These are phyloP conservation scores for Lineolata rhizophorae DNA, from an alignment of 495 filamentous ascomycete species.

Conservation along the genomic window DNA sequence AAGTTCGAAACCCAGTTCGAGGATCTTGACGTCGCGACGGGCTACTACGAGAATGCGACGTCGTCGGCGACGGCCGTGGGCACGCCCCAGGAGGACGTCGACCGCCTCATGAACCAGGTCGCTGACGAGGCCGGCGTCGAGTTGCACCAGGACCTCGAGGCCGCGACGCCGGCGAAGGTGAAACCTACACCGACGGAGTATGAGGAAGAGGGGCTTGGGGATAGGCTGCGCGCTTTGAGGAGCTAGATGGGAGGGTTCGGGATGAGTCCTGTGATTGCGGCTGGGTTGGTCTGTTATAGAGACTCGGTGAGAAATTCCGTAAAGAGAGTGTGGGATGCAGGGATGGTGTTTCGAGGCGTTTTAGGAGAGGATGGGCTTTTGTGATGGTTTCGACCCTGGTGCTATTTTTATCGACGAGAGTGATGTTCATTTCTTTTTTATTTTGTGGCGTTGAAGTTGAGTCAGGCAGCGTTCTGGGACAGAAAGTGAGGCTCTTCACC, in stretches of 20 bases:
- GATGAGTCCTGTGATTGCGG: too few species aligned
- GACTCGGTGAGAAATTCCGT: too few species aligned
- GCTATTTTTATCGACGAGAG: too few species aligned
- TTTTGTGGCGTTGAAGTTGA: too few species aligned
- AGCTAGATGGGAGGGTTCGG: slow-evolving; percentile 14
- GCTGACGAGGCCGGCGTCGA: slow-evolving; percentile 68
- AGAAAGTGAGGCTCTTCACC: too few species aligned
- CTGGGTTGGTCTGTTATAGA: too few species aligned
- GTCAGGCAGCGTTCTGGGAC: too few species aligned
- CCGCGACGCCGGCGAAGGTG: slow-evolving; percentile 16
- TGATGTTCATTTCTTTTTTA: too few species aligned
- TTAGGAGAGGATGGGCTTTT: too few species aligned
- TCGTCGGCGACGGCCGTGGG: slow-evolving; percentile 48
- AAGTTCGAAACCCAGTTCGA: slow-evolving; percentile 68
- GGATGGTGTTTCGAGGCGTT: too few species aligned
- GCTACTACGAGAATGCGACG: slow-evolving; percentile 69
- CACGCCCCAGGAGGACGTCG: slow-evolving; percentile 66
- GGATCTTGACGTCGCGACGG: slow-evolving; percentile 60
- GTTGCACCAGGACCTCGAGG: slow-evolving; percentile 45
- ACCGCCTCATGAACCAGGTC: slow-evolving; percentile 55
- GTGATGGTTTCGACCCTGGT: too few species aligned
- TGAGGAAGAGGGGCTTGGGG: slow-evolving; percentile 24
- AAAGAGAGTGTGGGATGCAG: too few species aligned
- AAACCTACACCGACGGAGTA: slow-evolving; percentile 19
- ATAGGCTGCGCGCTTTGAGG: slow-evolving; percentile 25